Evolutionary conservation across 2,329 filamentous ascomycete species (phyloP).

Genomic region (Chalara sp.): DNA sequence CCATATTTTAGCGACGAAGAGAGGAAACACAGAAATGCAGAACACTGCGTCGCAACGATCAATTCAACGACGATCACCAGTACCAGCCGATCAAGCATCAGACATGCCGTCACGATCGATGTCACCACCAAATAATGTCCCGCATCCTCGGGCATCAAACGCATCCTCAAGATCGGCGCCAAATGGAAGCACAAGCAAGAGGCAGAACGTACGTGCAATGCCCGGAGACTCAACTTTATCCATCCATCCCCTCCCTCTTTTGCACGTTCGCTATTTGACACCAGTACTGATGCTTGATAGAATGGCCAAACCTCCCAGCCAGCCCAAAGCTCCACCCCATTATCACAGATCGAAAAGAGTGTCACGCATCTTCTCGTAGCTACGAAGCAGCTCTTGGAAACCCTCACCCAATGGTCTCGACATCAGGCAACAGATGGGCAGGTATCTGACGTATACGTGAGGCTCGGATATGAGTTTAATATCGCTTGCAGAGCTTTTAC

Average conservation of each 20-base stretch:
- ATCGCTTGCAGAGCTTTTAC: constrained; percentile 96
- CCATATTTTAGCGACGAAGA: no score
- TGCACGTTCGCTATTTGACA: background rate
- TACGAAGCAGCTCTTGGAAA: constrained; percentile 96
- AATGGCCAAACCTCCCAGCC: constrained; percentile 11
- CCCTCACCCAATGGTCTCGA: constrained; percentile 94
- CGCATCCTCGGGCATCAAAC: constrained; percentile 57
- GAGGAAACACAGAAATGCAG: constrained; percentile 38
- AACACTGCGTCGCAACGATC: constrained; percentile 45
- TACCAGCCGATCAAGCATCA: constrained; percentile 47
- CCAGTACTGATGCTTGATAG: constrained; percentile 7
- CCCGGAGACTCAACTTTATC: background rate
- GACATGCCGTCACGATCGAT: constrained; percentile 39
- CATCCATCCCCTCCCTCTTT: no score
- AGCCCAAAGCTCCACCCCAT: constrained; percentile 20
- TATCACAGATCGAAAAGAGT: constrained; percentile 98
- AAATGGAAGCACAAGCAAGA: constrained; percentile 40
- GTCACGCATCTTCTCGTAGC: constrained; percentile 96
- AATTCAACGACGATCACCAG: constrained; percentile 57
- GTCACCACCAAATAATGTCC: constrained; percentile 47
- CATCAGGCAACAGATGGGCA: constrained; percentile 86
- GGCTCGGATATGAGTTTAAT: constrained; percentile 97
- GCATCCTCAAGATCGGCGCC: constrained; percentile 53
- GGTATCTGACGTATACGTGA: constrained; percentile 96
- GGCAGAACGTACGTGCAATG: constrained; percentile 48